Evolutionary conservation across 202 grass and related monocot species (phyloP).

Genomic region (Schoenoplectus tabernaemontani): DNA sequence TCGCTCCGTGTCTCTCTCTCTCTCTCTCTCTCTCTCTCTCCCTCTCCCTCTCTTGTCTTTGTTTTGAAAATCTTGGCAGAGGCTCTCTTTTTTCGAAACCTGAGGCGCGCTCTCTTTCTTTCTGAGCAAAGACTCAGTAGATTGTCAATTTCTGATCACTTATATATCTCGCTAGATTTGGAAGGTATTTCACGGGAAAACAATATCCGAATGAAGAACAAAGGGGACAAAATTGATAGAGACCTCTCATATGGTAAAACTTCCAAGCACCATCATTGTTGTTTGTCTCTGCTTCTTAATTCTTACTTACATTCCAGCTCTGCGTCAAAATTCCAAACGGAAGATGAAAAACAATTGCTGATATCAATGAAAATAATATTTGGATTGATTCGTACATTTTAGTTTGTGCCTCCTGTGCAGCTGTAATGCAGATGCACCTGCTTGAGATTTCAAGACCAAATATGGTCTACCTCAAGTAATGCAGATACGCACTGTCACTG

Average conservation of each 20-base stretch:
- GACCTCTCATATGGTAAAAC: conserved; percentile 9
- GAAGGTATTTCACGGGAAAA: conserved; percentile 17
- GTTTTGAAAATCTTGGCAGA: neutral
- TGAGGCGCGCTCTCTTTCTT: neutral
- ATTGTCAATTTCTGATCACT: conserved; percentile 1
- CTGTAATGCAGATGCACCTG: no score
- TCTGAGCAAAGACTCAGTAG: neutral
- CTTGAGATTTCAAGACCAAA: no score
- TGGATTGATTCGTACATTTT: no score
- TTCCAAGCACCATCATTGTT: conserved; percentile 7
- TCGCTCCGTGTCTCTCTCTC: neutral
- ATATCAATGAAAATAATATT: no score
- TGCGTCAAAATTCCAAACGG: neutral
- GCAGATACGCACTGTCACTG: no score
- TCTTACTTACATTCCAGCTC: no score
- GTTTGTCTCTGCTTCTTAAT: conserved; percentile 7
- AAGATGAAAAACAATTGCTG: no score
- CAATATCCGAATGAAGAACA: conserved; percentile 18
- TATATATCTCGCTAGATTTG: conserved; percentile 1
- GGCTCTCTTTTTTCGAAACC: neutral
- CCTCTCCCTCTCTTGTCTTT: neutral
- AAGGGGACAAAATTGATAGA: conserved; percentile 13
- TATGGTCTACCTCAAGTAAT: no score
- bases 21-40: neutral
- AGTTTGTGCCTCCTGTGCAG: no score